Evolutionary conservation across 495 filamentous ascomycete species (phyloP).

Genomic region (Penicillium simplicissimum): DNA sequence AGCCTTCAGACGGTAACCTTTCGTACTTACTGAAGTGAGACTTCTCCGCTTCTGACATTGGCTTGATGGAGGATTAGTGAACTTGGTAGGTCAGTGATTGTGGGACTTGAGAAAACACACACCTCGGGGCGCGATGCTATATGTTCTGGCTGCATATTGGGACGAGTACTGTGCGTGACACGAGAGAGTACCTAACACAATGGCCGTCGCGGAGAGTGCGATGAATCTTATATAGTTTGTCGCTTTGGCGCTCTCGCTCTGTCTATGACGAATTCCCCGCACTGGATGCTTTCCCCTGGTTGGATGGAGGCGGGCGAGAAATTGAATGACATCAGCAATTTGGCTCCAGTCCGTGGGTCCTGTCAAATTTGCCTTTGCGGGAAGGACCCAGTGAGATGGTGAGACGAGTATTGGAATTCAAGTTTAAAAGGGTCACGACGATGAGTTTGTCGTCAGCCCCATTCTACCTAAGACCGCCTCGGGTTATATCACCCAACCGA

Average conservation of each 20-base stretch:
- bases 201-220: background rate
- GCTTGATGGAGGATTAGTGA: background rate
- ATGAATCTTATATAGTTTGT: background rate
- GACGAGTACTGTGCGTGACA: background rate
- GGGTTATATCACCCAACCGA: too few relatives aligned
- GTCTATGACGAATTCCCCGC: constrained; percentile 1
- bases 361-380: background rate
- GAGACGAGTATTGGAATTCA: too few relatives aligned
- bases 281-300: background rate
- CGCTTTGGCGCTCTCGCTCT: background rate
- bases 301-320: background rate
- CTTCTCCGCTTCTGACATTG: background rate
- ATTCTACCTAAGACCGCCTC: too few relatives aligned
- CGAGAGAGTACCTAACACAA: background rate
- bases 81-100: background rate
- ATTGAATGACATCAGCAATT: constrained; percentile 3
- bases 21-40: background rate
- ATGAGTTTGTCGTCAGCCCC: too few relatives aligned
- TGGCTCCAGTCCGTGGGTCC: background rate
- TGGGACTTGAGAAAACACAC: background rate
- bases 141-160: background rate
- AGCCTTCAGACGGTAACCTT: background rate
- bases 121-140: background rate
- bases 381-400: background rate
- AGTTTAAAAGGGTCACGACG: too few relatives aligned